These are phyloP conservation scores for Fusarium paranaense DNA, from an alignment of 2,329 filamentous ascomycete species.

Conservation along the genomic window DNA sequence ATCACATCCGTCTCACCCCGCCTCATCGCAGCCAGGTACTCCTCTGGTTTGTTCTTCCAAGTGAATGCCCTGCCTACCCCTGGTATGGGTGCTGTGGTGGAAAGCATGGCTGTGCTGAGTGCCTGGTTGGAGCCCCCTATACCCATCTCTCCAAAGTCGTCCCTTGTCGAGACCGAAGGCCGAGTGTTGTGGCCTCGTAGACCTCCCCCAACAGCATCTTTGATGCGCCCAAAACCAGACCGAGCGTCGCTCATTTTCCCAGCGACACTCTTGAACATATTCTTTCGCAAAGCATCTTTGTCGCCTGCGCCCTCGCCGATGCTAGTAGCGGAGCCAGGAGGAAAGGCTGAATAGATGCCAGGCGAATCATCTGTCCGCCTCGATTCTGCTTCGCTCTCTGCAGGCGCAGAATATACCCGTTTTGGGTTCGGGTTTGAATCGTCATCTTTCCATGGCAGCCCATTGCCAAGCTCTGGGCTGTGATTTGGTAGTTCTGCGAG, in stretches of 20 bases:
- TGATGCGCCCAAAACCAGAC: conserved; percentile 85
- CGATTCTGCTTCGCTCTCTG: conserved; percentile 63
- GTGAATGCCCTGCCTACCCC: conserved; percentile 66
- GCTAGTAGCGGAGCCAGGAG: conserved; percentile 60
- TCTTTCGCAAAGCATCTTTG: conserved; percentile 70
- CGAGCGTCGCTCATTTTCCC: conserved; percentile 84
- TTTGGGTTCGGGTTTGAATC: conserved; percentile 53
- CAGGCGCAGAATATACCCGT: conserved; percentile 62
- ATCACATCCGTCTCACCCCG: conserved; percentile 49
- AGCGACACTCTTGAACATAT: conserved; percentile 82
- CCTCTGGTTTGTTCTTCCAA: conserved; percentile 73
- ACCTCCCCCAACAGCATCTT: conserved; percentile 79
- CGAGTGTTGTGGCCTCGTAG: conserved; percentile 65
- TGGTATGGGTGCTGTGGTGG: conserved; percentile 50
- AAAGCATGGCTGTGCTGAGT: conserved; percentile 41
- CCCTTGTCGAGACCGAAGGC: conserved; percentile 61
- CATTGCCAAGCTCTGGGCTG: conserved; percentile 58
- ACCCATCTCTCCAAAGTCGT: conserved; percentile 60
- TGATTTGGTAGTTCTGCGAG: conserved; percentile 59
- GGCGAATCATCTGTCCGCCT: conserved; percentile 60
- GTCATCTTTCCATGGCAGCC: conserved; percentile 69
- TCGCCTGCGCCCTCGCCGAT: conserved; percentile 62
- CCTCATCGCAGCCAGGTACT: conserved; percentile 61
- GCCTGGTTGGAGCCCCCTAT: conserved; percentile 18
- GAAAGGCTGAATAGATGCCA: conserved; percentile 56